phyloP scores from a whole-genome alignment of 2,329 filamentous ascomycete species.

The Beauveria brongniartii region DNA sequence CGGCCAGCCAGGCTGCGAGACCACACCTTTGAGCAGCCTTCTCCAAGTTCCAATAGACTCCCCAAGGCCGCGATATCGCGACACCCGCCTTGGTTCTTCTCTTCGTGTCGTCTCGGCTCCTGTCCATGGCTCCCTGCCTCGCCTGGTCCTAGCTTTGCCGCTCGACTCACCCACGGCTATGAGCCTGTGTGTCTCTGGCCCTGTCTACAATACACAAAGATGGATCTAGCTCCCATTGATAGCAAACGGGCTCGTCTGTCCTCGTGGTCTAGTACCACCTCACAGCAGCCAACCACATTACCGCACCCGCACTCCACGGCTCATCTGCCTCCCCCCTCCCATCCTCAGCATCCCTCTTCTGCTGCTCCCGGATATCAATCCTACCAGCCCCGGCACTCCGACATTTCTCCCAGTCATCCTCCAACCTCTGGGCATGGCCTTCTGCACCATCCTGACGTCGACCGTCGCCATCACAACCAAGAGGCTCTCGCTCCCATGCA shows the following conservation, averaged over 20 bases:
- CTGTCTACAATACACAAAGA: constrained; percentile 28
- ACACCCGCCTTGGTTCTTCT: constrained; percentile 3
- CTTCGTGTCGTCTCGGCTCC: constrained; percentile 6
- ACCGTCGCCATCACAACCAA: constrained; percentile 50
- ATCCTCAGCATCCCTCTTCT: constrained; percentile 28
- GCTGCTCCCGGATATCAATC: constrained; percentile 16
- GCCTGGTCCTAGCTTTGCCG: constrained; percentile 10
- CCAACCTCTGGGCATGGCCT: constrained; percentile 22
- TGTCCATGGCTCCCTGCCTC: constrained; percentile 11
- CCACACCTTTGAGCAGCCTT: not conserved
- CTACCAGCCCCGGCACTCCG: constrained; percentile 20
- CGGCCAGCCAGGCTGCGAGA: not conserved
- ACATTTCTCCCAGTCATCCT: constrained; percentile 13
- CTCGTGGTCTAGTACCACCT: constrained; percentile 33
- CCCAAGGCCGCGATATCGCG: constrained; percentile 5
- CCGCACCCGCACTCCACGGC: constrained; percentile 14
- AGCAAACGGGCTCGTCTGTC: constrained; percentile 44
- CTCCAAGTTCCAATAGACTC: constrained; percentile 2
- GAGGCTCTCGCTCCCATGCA: constrained; percentile 47
- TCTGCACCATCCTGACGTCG: constrained; percentile 32
- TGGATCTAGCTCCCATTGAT: constrained; percentile 45
- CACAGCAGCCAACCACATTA: constrained; percentile 16
- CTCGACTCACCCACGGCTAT: constrained; percentile 11
- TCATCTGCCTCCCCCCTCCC: constrained; percentile 29
- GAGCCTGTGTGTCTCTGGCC: constrained; percentile 10